These are phyloP conservation scores for Coemansia sp. DNA, from an alignment of 192 early-diverging fungal genomes.

Conservation along the genomic window DNA sequence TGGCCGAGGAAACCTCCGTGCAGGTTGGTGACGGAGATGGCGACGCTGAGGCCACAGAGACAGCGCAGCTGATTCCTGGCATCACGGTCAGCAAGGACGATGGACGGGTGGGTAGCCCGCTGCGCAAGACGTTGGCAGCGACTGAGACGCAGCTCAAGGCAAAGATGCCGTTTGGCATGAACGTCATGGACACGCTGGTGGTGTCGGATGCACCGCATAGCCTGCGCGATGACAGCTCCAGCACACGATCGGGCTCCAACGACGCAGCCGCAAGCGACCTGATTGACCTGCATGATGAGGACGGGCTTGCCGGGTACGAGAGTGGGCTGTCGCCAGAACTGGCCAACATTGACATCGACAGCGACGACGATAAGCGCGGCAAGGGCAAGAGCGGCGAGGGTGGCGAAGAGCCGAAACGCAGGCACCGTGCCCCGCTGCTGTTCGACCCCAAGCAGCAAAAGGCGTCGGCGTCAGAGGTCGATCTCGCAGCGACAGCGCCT, in stretches of 20 bases:
- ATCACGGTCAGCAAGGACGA: conserved; percentile 4
- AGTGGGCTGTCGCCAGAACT: conserved; percentile 33
- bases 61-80: conserved; percentile 27
- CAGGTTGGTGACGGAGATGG: conserved; percentile 2
- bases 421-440: conserved; percentile 41
- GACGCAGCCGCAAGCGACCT: conserved; percentile 7
- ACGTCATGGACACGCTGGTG: conserved; percentile 51
- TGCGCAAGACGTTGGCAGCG: conserved; percentile 22
- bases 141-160: conserved; percentile 29
- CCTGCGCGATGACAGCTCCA: conserved; percentile 6
- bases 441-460: conserved; percentile 38
- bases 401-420: conserved; percentile 6
- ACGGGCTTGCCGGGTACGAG: neutral
- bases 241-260: neutral
- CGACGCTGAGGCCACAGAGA: conserved; percentile 9
- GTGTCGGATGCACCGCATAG: conserved; percentile 23
- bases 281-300: conserved; percentile 16
- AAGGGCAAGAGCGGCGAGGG: conserved; percentile 13
- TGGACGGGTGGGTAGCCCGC: conserved; percentile 26
- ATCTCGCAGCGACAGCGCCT: conserved; percentile 10
- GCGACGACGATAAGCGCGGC: conserved; percentile 1
- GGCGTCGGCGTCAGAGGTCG: conserved; percentile 11
- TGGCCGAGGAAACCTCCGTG: conserved; percentile 25
- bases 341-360: conserved; percentile 29
- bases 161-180: conserved; percentile 40